These are phyloP conservation scores for Fusarium haematococcum DNA, from an alignment of 2,329 filamentous ascomycete species.

Conservation along the genomic window DNA sequence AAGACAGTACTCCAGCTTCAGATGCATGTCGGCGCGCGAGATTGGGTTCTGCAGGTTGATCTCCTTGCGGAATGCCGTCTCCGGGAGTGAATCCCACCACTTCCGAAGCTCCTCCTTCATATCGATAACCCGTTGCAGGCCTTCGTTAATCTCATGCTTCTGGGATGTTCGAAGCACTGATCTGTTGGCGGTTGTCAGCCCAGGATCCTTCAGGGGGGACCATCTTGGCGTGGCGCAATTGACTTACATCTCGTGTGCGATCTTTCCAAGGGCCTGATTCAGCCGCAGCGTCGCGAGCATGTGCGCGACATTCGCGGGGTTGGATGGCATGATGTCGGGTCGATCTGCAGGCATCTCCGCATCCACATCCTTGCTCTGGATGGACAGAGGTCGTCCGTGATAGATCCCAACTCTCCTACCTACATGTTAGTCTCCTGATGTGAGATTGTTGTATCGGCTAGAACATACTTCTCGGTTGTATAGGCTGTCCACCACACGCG, in stretches of 20 bases:
- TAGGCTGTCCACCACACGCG: constrained; percentile 70
- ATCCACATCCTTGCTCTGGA: constrained; percentile 64
- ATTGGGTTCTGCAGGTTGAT: constrained; percentile 54
- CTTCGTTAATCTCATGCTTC: constrained; percentile 48
- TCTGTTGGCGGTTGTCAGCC: constrained; percentile 38
- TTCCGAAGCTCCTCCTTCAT: constrained; percentile 52
- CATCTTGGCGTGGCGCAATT: background rate
- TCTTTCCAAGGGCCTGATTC: constrained; percentile 50
- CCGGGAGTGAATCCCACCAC: constrained; percentile 54
- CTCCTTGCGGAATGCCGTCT: constrained; percentile 50
- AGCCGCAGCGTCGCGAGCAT: constrained; percentile 58
- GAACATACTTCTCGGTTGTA: constrained; percentile 64
- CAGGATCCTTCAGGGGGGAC: background rate
- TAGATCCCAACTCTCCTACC: constrained; percentile 65
- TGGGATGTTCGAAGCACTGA: constrained; percentile 50
- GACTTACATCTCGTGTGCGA: constrained; percentile 54
- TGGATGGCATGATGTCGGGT: constrained; percentile 55
- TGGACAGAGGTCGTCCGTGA: constrained; percentile 66
- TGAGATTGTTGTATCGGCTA: background rate
- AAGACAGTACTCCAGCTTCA: constrained; percentile 65
- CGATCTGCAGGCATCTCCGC: constrained; percentile 62
- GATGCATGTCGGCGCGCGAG: constrained; percentile 62
- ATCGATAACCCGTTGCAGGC: constrained; percentile 49
- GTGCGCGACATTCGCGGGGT: constrained; percentile 58
- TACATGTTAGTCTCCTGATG: constrained; percentile 28